These are phyloP conservation scores for Mariannaea sp. DNA, from an alignment of 2,329 filamentous ascomycete species.

Conservation along the genomic window DNA sequence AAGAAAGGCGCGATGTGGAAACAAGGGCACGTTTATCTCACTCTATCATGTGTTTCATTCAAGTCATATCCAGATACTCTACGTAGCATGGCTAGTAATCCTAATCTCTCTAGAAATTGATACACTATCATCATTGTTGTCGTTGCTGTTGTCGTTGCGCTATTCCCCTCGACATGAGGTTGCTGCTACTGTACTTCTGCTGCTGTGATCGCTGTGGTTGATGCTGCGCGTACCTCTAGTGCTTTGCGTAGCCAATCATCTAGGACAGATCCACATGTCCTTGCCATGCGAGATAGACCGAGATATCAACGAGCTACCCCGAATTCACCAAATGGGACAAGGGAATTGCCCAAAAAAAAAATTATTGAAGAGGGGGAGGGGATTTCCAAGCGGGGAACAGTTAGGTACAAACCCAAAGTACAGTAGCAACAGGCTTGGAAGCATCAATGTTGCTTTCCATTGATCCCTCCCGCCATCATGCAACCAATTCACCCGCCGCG, in stretches of 20 bases:
- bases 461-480: not conserved
- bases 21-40: not conserved
- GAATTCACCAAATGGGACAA: constrained; percentile 12
- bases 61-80: not conserved
- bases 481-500: not conserved
- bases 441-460: not conserved
- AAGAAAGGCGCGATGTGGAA: not conserved
- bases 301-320: constrained; percentile 13
- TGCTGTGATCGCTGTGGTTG: not conserved
- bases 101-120: not conserved
- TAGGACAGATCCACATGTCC: constrained; percentile 3
- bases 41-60: not conserved
- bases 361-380: not conserved
- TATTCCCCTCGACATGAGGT: too few species aligned
- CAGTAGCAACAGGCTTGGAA: too few species aligned
- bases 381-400: constrained; percentile 3
- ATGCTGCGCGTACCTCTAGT: not conserved
- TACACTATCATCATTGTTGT: not conserved
- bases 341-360: constrained; percentile 1
- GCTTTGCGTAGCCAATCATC: constrained; percentile 12
- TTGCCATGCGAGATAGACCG: constrained; percentile 13
- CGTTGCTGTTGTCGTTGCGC: too few species aligned
- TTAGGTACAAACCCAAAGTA: too few species aligned
- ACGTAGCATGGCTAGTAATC: too few species aligned
- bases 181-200: too few species aligned